Evolutionary conservation across 73 alveolate species (phyloP).

Genomic region (Paramecium octaurelia): DNA sequence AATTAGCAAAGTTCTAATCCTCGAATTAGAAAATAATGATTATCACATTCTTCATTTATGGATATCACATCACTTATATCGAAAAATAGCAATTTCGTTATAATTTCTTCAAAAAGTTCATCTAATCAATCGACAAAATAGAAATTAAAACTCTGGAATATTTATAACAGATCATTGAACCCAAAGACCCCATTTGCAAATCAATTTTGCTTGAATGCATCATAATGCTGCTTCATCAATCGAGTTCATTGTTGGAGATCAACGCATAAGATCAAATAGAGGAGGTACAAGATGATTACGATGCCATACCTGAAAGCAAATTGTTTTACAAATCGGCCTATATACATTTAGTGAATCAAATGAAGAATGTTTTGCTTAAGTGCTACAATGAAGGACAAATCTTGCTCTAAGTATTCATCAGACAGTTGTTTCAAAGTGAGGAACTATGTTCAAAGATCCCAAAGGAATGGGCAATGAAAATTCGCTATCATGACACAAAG

Average conservation of each 20-base stretch:
- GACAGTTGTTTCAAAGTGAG: background rate
- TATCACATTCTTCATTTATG: background rate
- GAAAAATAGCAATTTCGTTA: background rate
- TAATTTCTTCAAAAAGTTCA: background rate
- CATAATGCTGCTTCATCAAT: background rate
- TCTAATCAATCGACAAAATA: background rate
- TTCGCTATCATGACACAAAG: background rate
- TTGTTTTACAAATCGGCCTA: background rate
- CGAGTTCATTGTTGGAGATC: background rate
- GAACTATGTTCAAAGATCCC: background rate
- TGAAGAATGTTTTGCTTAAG: background rate
- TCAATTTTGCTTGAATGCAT: background rate
- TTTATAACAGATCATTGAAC: background rate
- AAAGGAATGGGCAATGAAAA: background rate
- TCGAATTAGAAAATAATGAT: background rate
- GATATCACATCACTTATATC: background rate
- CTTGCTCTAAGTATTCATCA: background rate
- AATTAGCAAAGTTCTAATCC: background rate
- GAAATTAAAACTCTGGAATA: background rate
- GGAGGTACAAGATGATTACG: background rate
- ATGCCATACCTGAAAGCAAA: background rate
- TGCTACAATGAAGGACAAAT: background rate
- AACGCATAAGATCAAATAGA: background rate
- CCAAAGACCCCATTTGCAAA: background rate
- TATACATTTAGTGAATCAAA: background rate